A percentile compares a stretch with the other conserved stretches of the same genome.
Evolutionary conservation across 495 filamentous ascomycete species (phyloP).

Genomic region (Penicillium flavigenum): DNA sequence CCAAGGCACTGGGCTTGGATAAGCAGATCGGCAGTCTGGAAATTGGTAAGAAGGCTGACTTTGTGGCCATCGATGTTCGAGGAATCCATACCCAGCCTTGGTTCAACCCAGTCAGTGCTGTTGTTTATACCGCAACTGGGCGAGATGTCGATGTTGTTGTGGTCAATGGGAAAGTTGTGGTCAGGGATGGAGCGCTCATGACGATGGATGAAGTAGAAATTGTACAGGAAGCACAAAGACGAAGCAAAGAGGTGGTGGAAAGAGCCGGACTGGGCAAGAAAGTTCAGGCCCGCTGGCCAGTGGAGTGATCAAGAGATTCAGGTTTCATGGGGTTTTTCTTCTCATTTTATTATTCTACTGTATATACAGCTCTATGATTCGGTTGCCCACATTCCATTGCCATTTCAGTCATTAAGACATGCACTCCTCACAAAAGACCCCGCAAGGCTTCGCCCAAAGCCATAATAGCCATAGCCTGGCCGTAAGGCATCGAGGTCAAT

Average conservation of each 20-base stretch:
- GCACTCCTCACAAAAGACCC: neutral
- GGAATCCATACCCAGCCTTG: slow-evolving; percentile 36
- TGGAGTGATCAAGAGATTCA: slow-evolving; percentile 14
- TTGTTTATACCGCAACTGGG: slow-evolving; percentile 50
- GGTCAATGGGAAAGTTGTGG: slow-evolving; percentile 46
- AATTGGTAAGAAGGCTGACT: slow-evolving; percentile 56
- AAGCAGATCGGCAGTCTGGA: slow-evolving; percentile 50
- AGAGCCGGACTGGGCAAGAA: slow-evolving; percentile 41
- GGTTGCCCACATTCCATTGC: neutral
- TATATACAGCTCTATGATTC: slow-evolving; percentile 7
- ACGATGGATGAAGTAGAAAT: slow-evolving; percentile 39
- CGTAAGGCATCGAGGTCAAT: slow-evolving; percentile 72
- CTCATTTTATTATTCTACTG: neutral
- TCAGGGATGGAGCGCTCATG: slow-evolving; percentile 35
- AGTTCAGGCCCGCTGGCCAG: slow-evolving; percentile 42
- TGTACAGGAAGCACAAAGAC: slow-evolving; percentile 34
- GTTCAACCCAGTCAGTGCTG: slow-evolving; percentile 44
- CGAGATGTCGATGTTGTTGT: slow-evolving; percentile 50
- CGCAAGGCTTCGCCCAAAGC: slow-evolving; percentile 64
- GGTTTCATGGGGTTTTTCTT: neutral
- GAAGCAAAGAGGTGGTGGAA: slow-evolving; percentile 41
- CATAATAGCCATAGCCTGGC: slow-evolving; percentile 77
- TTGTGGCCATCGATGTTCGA: slow-evolving; percentile 48
- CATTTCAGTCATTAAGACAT: neutral
- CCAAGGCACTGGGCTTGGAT: slow-evolving; percentile 50